phyloP scores from a whole-genome alignment of 2,329 filamentous ascomycete genomes.

The Colletotrichum viniferum region DNA sequence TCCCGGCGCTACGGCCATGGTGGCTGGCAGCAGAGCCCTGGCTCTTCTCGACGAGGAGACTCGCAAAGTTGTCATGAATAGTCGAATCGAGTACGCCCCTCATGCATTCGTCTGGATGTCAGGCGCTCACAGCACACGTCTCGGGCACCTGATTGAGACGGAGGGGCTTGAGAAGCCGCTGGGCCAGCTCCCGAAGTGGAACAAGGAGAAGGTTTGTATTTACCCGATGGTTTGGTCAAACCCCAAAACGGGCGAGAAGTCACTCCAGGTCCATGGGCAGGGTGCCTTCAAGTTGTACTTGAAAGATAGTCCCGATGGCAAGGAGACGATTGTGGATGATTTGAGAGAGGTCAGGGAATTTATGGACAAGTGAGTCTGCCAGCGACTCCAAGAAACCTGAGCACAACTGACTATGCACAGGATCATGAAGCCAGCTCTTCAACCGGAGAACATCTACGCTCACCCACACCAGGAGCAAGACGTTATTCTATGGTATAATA shows the following conservation, averaged over 20 bases:
- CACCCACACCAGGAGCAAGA: not conserved
- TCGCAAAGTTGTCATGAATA: constrained; percentile 42
- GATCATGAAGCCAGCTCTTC: not conserved
- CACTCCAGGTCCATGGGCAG: not conserved
- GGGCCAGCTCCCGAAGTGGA: not conserved
- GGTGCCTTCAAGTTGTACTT: not conserved
- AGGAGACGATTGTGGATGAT: not conserved
- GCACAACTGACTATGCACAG: not conserved
- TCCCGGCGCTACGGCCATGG: constrained; percentile 47
- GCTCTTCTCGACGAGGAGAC: constrained; percentile 44
- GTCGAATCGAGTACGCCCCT: constrained; percentile 50
- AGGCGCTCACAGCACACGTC: constrained; percentile 41
- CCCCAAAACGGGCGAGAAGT: not conserved
- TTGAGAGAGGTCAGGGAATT: not conserved
- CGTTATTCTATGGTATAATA: not conserved
- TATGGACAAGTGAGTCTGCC: not conserved
- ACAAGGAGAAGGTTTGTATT: not conserved
- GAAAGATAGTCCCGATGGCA: not conserved
- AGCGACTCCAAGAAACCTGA: fast-evolving
- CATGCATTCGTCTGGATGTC: constrained; percentile 49
- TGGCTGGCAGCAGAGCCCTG: constrained; percentile 46
- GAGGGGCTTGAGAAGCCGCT: not conserved
- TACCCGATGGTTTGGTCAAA: not conserved
- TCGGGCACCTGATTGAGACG: constrained; percentile 32
- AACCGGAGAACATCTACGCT: not conserved